Percentiles rank a stretch among this genome's conserved stretches.
Evolutionary conservation across 2,329 filamentous ascomycete genomes (phyloP).

Genomic region (Pseudopyricularia cyperi): DNA sequence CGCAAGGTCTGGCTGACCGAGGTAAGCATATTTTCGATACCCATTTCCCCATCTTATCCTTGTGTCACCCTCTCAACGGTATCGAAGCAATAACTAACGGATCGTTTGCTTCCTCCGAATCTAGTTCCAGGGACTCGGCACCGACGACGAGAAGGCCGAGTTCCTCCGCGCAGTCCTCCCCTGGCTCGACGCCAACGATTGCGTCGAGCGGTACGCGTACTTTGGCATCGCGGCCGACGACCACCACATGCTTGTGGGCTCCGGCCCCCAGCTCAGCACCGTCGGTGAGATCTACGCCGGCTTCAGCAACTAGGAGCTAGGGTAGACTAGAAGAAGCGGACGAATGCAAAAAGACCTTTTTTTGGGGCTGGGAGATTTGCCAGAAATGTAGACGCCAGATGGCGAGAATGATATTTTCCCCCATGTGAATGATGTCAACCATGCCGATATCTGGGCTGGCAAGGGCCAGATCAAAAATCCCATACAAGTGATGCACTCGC

Average conservation of each 20-base stretch:
- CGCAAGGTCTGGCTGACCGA: slow-evolving; percentile 33
- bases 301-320: not conserved
- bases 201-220: slow-evolving; percentile 26
- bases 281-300: not conserved
- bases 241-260: not conserved
- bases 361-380: no score
- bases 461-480: not conserved
- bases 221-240: slow-evolving; percentile 10
- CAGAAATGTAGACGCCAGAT: not conserved
- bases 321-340: not conserved
- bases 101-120: not conserved
- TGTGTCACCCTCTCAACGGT: not conserved
- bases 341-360: not conserved
- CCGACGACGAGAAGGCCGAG: slow-evolving; percentile 18
- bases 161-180: slow-evolving; percentile 28
- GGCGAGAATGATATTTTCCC: not conserved
- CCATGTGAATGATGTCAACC: no score
- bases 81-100: not conserved
- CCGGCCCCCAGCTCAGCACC: not conserved
- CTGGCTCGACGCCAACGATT: slow-evolving; percentile 25
- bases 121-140: slow-evolving; percentile 17
- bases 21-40: slow-evolving; percentile 1
- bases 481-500: no score
- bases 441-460: no score
- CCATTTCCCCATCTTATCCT: not conserved